Percentiles rank a stretch among this genome's conserved stretches.
Conservation (phyloP, 2,329 filamentous ascomycete species). For the Passalora sequoiae region DNA sequence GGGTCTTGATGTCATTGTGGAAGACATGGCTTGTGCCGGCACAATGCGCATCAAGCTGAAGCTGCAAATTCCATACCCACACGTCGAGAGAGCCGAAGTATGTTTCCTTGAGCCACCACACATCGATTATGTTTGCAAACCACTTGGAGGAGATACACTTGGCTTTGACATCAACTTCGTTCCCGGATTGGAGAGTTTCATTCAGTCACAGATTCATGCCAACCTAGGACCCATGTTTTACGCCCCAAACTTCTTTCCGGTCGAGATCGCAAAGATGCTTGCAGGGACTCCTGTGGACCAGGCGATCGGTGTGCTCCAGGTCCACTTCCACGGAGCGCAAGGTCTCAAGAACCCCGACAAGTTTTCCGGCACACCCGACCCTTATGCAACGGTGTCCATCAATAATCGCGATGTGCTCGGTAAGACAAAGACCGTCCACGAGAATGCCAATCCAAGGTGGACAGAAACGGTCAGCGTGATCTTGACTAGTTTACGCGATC, state of each 20-base stretch:
- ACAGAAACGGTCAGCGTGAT: constrained; percentile 96
- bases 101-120: constrained; percentile 84
- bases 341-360: constrained; percentile 94
- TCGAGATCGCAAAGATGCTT: constrained; percentile 97
- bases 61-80: constrained; percentile 90
- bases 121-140: constrained; percentile 97
- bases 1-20: constrained; percentile 92
- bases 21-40: constrained; percentile 94
- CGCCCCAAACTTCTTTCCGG: constrained; percentile 92
- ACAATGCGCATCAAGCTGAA: constrained; percentile 97
- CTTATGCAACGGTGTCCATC: constrained; percentile 78
- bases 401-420: constrained; percentile 78
- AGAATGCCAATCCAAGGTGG: constrained; percentile 85
- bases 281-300: constrained; percentile 90
- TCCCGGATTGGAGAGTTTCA: constrained; percentile 86
- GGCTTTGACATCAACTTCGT: constrained; percentile 99
- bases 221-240: constrained; percentile 98
- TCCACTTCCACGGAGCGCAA: constrained; percentile 85
- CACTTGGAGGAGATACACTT: constrained; percentile 87
- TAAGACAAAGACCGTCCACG: constrained; percentile 79
- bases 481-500: constrained; percentile 82
- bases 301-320: constrained; percentile 85
- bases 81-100: constrained; percentile 90
- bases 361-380: constrained; percentile 85
- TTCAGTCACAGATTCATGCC: constrained; percentile 91